Conservation (phyloP, 306 rosid genomes). For the Prunus mira region DNA sequence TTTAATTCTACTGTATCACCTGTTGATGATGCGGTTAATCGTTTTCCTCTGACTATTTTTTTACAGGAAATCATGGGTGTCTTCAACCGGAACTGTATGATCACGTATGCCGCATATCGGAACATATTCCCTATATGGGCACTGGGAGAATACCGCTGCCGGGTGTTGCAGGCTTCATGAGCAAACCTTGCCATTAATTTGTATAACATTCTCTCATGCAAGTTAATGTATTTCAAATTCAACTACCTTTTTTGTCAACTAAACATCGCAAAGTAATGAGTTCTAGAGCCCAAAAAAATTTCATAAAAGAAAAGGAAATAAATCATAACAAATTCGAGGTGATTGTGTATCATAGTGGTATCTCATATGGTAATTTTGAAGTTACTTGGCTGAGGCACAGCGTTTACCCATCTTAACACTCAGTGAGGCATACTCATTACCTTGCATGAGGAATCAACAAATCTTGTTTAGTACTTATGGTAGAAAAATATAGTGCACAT, state of each 20-base stretch:
- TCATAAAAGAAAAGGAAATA: neutral
- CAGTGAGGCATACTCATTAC: too few relatives aligned
- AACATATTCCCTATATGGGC: slow-evolving; percentile 93
- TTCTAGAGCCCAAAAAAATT: neutral
- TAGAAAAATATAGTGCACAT: too few relatives aligned
- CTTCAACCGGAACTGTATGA: slow-evolving; percentile 84
- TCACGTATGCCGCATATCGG: slow-evolving; percentile 75
- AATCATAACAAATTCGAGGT: neutral
- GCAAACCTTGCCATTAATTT: neutral
- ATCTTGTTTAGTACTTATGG: too few relatives aligned
- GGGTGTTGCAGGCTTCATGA: slow-evolving; percentile 39
- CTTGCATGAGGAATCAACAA: too few relatives aligned
- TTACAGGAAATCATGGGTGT: slow-evolving; percentile 86
- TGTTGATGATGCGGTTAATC: too few relatives aligned
- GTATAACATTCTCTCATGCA: neutral
- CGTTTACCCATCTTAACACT: too few relatives aligned
- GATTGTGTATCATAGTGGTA: neutral
- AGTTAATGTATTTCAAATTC: neutral
- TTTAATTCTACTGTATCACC: too few relatives aligned
- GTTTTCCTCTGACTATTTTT: neutral
- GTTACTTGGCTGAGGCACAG: neutral
- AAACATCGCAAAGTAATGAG: neutral
- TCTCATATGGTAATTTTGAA: neutral
- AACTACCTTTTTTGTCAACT: neutral
- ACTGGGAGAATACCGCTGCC: slow-evolving; percentile 62